Base-by-base conservation (phyloP, 352 stramenopile genomes). In the Pythium brassicae region DNA sequence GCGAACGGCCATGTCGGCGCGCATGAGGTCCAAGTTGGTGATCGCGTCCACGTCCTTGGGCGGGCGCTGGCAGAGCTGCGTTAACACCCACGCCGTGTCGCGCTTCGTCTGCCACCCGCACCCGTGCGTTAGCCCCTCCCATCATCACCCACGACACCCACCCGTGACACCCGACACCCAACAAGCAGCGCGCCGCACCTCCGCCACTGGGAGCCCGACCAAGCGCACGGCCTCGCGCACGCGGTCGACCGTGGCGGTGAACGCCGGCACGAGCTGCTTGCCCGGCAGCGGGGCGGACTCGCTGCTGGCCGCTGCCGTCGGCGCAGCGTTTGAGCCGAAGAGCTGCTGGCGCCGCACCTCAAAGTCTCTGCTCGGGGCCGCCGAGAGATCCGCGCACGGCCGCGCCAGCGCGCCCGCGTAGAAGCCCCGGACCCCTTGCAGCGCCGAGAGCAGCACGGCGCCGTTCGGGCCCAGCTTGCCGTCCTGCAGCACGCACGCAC, bases 1-100 rank as follows among this genome's bases (percentile, higher is more conserved):
- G 55, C 78, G 80, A 32, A 81, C 70, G 17, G 64, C 66, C 62
- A 95, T 76, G 44, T 94, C 84, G 3, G 86, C 86, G 9, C 86
- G 86, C 61, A 95, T 86, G 55, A 95, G 70, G 35, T 88, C 80
- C 14, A 95, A 62, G 22, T 66, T 93, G 14, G 84, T 74, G 60
- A 94, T 83, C 48, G 71, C 71, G 32, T 91, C 80, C 27, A 78
- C 58, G 23, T 87, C 66, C 14, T 53, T 61, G 2, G 68, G 32
- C 25, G 63, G 68, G 29, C 70, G 67, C 48, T 71, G 73, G 23
- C 69, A 83, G 1, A 92, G 56, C 59, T 91, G 72, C 27, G 68
- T 72, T 0, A 69, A 42, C 23, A 89, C 66, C 80, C 80, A 93
- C 19, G 70, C 62, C 6, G 79, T 17, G 59, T 76, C 79, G 14